Base-by-base conservation (phyloP, 306 rosid species). In the Potentilla sterilis region DNA sequence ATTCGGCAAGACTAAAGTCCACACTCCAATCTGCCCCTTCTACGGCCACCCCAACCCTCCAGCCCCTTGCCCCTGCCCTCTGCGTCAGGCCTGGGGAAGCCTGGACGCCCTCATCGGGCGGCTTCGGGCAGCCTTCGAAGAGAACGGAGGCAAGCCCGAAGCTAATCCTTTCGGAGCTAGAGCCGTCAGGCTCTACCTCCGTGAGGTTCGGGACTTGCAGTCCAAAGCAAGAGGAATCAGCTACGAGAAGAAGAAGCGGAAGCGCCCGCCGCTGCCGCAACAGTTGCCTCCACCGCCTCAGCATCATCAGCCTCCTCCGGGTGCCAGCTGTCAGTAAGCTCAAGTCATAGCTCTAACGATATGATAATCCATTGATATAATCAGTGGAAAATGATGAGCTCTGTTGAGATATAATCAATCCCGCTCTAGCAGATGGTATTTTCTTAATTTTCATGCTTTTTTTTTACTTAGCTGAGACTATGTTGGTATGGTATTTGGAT, bases 141-240 rank as follows among this genome's bases (percentile, higher is more conserved):
- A 96, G 81, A 96, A 96, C 73, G 99, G 99, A 44, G 99, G 99
- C 19, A 90, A 92, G 67, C 94, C 97, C 0, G 99, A 96, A 48
- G 91, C 90, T 0, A 96, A 96, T 80, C 99, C 99, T 0, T 96
- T 96, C 75, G 99, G 99, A 9, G 98, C 99, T 37, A 81, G 99
- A 46, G 99, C 99, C 0, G 97, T 96, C 2, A 80, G 99, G 55
- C 99, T 96, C 15, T 96, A 89, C 74, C 98, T 96, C 57, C 97
- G 99, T 1, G 99, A 96, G 85, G 99, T 96, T 73, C 89, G 99
- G 10, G 99, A 92, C 81, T 83, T 96, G 77, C 99, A 96, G 83
- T 96, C 99, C 21, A 96, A 96, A 79, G 99, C 99, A 22, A 88
- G 99, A 81, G 99, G 99, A 9, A 96, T 96, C 49, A 96, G 99